Evolutionary conservation across 345 rosid species (phyloP), one percentile per base, ranked within the genome.

Genomic region (Anastatica hierochuntica): DNA sequence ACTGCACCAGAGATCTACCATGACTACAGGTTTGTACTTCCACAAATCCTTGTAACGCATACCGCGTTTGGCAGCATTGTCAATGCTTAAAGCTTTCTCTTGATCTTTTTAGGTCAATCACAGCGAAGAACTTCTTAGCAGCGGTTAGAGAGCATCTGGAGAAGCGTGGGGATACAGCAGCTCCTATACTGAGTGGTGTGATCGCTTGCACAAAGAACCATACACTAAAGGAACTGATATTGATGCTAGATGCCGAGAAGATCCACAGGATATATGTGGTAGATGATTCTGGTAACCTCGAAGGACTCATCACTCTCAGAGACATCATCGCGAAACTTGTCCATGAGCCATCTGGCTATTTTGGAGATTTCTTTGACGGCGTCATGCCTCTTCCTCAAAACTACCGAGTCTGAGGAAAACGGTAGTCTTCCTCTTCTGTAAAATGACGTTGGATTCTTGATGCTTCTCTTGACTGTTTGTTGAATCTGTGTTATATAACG

Each of bases 291-390:
- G 97, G 90, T 52, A 81, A 85, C 67, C 74, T 94, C 53, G 89
- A 88, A 75, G 99, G 99, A 8, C 89, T 83, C 34, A 79, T 94
- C 66, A 94, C 97, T 1, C 75, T 94, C 15, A 71, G 95, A 58
- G 98, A 88, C 77, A 85, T 92, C 40, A 85, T 92, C 45, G 76
- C 94, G 8, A 88, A 79, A 77, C 82, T 88, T 14, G 98, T 85
- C 37, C 88, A 92, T 9, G 97, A 92, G 62, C 99, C 99, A 11
- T 85, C 59, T n/a, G 94, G 94, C 53, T 92, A 94, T 64, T 94
- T 94, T 35, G 99, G 99, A 2, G 94, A 94, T 71, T 94, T 94
- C 81, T 94, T 94, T 34, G 95, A 94, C 29, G 95, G 95, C 8
- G 79, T 85, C 23, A 56, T 85, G 33, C 97, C 97, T 7, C 68